Evolutionary conservation across 23 red algal genomes (phyloP), one percentile per base, ranked within the genome.

Genomic region (Agarophyton chilense): DNA sequence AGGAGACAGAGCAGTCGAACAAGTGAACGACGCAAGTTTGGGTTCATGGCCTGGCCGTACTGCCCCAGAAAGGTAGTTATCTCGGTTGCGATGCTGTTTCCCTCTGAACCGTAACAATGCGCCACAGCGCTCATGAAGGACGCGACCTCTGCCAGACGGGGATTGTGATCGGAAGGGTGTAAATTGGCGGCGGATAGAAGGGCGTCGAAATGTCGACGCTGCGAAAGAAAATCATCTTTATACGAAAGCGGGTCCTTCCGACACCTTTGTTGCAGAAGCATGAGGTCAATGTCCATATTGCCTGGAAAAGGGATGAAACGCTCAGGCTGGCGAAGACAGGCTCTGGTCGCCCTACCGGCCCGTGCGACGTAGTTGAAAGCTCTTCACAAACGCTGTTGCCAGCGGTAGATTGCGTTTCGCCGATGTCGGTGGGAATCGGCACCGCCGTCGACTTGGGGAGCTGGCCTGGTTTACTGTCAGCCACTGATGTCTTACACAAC

Each of bases 201-300:
- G 29, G 93, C 93, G 11, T 83, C 52, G 58, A 82, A 95, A 43
- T 95, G 93, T n/a, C 86, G 49, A 6, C 42, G 21, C 52, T 88
- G 83, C 4, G 76, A 46, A 29, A 83, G 34, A 42, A 79, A 95
- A 64, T 95, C 93, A 34, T 79, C 65, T 19, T 40, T 49, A 54
- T 95, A 95, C n/a, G 93, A 95, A 46, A 77, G 84, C 17, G 93
- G 93, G 55, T 95, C 93, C 19, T 74, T 60, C 26, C 93, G 52
- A 67, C 93, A 95, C 33, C 93, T 42, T 33, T 84, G 55, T 52
- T 90, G 93, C 57, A 95, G 71, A 43, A 91, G 29, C 67, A 90
- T 81, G 26, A 95, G 86, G 55, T 91, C 93, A 8, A 81, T 45
- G 24, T 90, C 83, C 83, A 88, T 88, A 22, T 70, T 41, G 64